Conservation (phyloP, 2,329 filamentous ascomycete species). For the Cordyceps tenuipes region DNA sequence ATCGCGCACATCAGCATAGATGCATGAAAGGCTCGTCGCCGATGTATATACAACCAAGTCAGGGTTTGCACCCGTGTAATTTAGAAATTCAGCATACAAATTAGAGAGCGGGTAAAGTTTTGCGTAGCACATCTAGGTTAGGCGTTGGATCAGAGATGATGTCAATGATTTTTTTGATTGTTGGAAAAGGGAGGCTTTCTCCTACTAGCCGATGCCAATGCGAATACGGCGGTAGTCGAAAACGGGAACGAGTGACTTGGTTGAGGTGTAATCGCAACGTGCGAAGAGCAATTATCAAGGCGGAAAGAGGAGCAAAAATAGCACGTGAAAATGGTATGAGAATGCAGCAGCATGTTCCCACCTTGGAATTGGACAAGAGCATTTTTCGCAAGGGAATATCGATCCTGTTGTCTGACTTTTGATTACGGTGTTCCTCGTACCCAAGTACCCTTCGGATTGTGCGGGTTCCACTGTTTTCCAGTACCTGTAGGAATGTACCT, state of each 20-base stretch:
- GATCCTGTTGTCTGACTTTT: neutral
- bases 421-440: neutral
- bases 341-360: constrained; percentile 6
- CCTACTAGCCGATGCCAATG: neutral
- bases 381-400: neutral
- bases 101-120: neutral
- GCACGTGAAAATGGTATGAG: constrained; percentile 11
- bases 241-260: constrained; percentile 4
- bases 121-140: neutral
- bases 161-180: neutral
- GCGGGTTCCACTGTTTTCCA: no score
- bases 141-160: neutral
- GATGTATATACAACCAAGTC: constrained; percentile 1
- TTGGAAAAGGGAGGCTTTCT: neutral
- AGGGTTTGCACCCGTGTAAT: neutral
- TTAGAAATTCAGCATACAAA: neutral
- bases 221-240: constrained; percentile 3
- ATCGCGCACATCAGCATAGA: constrained; percentile 4
- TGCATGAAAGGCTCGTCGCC: neutral
- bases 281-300: neutral
- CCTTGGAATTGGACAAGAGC: neutral
- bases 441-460: neutral
- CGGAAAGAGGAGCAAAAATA: neutral
- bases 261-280: neutral
- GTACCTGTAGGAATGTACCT: no score